These are phyloP conservation scores for Kandelia obovata DNA, from an alignment of 345 rosid genomes.

Conservation along the genomic window DNA sequence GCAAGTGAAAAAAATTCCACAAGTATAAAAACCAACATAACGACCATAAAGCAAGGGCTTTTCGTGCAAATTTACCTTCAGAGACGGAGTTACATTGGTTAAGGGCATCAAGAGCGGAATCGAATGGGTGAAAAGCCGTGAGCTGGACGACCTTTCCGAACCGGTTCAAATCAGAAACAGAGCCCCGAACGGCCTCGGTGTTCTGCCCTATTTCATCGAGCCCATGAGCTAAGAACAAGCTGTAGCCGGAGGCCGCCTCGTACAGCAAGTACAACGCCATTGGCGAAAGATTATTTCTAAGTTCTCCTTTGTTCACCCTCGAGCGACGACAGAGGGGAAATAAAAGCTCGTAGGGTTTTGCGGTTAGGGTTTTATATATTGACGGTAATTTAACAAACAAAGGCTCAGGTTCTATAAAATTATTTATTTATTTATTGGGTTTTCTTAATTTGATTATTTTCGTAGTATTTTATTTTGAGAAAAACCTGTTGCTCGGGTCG, in stretches of 20 bases:
- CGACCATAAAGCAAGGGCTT: no score
- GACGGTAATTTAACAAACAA: background rate
- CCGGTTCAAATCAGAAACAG: constrained; percentile 63
- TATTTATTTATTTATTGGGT: no score
- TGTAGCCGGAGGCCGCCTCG: constrained; percentile 76
- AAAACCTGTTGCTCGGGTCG: no score
- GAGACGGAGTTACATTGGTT: constrained; percentile 80
- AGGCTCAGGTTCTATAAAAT: background rate
- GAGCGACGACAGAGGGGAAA: background rate
- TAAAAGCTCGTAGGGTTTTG: background rate
- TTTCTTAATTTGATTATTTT: no score
- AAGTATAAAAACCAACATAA: no score
- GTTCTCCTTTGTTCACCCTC: no score
- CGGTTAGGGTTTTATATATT: background rate
- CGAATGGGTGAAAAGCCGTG: constrained; percentile 56
- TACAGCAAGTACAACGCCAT: constrained; percentile 56
- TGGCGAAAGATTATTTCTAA: background rate
- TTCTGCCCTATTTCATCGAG: constrained; percentile 82
- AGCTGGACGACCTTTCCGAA: constrained; percentile 81
- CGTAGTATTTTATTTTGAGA: no score
- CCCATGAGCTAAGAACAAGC: constrained; percentile 50
- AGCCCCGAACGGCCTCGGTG: constrained; percentile 73
- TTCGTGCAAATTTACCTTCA: constrained; percentile 42
- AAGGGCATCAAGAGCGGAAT: constrained; percentile 71
- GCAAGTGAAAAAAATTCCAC: no score